Percentiles rank a stretch among this genome's conserved stretches.
phyloP scores from a whole-genome alignment of 1,284 basidiomycete genomes.

The Apiotrichum domesticum region DNA sequence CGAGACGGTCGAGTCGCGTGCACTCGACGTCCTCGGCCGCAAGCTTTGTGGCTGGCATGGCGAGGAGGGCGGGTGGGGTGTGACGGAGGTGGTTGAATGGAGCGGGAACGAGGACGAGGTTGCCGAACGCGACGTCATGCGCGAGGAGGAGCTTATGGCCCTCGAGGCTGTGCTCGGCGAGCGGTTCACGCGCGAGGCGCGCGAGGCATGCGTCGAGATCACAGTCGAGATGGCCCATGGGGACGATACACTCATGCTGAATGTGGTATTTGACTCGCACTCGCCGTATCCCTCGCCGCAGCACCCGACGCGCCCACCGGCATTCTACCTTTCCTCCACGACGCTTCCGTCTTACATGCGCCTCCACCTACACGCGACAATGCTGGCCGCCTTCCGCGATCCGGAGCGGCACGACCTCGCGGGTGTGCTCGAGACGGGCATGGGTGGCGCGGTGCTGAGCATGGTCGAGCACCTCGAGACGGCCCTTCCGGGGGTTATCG shows the following conservation, averaged over 20 bases:
- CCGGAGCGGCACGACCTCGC: slow-evolving; percentile 49
- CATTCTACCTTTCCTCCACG: slow-evolving; percentile 68
- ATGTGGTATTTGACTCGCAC: slow-evolving; percentile 58
- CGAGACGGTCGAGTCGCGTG: slow-evolving; percentile 37
- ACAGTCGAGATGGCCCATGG: slow-evolving; percentile 54
- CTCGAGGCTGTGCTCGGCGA: slow-evolving; percentile 53
- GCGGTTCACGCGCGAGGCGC: slow-evolving; percentile 38
- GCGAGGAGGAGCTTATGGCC: slow-evolving; percentile 66
- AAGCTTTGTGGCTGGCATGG: slow-evolving; percentile 45
- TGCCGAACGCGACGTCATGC: slow-evolving; percentile 52
- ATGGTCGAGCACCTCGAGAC: slow-evolving; percentile 69
- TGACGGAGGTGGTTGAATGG: slow-evolving; percentile 49
- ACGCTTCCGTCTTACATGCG: slow-evolving; percentile 75
- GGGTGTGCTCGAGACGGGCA: slow-evolving; percentile 58
- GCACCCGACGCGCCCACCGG: slow-evolving; percentile 54
- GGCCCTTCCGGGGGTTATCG: slow-evolving; percentile 60
- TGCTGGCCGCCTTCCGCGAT: slow-evolving; percentile 55
- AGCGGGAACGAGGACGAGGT: slow-evolving; percentile 49
- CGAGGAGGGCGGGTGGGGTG: slow-evolving; percentile 46
- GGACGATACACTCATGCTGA: slow-evolving; percentile 55
- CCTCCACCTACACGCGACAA: slow-evolving; percentile 67
- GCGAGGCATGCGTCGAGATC: slow-evolving; percentile 46
- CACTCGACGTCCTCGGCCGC: slow-evolving; percentile 44
- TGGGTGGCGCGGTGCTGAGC: slow-evolving; percentile 66
- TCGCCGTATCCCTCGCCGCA: slow-evolving; percentile 54